Evolutionary conservation across 129 eudicot species (phyloP), one percentile per base, ranked within the genome.

Genomic region (Oenanthe sinensis): DNA sequence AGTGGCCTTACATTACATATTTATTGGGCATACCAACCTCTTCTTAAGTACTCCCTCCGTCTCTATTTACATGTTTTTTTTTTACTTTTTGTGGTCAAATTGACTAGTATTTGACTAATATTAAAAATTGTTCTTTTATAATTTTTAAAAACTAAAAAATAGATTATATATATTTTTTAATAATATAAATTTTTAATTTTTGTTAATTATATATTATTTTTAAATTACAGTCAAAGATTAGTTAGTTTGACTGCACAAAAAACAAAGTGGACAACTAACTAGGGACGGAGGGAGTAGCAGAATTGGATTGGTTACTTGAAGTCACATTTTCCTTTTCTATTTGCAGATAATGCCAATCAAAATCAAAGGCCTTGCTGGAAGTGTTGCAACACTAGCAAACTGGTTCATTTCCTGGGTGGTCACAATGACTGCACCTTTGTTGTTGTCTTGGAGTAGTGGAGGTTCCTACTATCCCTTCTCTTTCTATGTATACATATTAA

Each of bases 311-410:
- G 33, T 22, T 60, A 22, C 68, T 24, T 60, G 58, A 17, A 50
- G n/a, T 17, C 58, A 60, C 15, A 4, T 60, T 60, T 6, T 69
- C 2, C 43, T 14, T 6, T 70, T 48, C 36, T 43, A 4, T 45
- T 78, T 78, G 52, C 83, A 94, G 97, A 94, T 94, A 82, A 92
- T 91, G 79, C 96, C 97, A 0, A 80, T 90, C 24, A 94, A 87
- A 76, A 91, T 94, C 52, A 94, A 94, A 82, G 92, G 98, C 76
- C 91, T 94, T 45, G 98, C 97, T 30, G 98, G 98, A 88, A 91
- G 97, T 87, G 84, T 85, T 39, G 97, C 98, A 46, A 91, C 98
- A 71, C 82, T 94, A 52, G 83, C 85, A 75, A 94, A 94, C 77
- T 94, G 97, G 98, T 87, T 86, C 47, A 45, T 68, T 69, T 88